Percentiles rank a stretch among this genome's conserved stretches.
These are phyloP conservation scores for Cyberlindnera saturnus DNA, from an alignment of 805 yeast species.

Conservation along the genomic window DNA sequence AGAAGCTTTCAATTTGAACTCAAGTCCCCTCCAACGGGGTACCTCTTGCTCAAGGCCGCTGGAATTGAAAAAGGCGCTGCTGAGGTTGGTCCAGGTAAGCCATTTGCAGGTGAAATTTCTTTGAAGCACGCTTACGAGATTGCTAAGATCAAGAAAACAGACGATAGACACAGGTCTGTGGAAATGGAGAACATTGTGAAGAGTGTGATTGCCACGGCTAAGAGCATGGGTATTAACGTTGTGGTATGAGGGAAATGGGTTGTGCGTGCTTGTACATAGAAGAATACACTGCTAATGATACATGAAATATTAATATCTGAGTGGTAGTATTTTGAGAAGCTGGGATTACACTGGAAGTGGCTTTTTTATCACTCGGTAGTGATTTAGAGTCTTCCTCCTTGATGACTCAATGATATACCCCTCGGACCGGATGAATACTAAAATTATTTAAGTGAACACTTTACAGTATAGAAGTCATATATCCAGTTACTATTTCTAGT, in stretches of 20 bases:
- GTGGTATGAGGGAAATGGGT: constrained; percentile 40
- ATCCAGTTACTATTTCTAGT: too few relatives aligned
- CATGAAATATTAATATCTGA: too few relatives aligned
- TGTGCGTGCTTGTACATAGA: constrained; percentile 1
- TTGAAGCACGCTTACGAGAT: constrained; percentile 91
- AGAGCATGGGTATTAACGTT: constrained; percentile 79
- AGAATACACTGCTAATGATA: too few relatives aligned
- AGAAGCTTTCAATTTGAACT: constrained; percentile 80
- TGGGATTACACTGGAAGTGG: too few relatives aligned
- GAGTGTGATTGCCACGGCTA: constrained; percentile 83
- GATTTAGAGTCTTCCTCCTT: too few relatives aligned
- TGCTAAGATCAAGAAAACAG: constrained; percentile 88
- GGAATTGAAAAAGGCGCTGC: constrained; percentile 76
- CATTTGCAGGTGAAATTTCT: constrained; percentile 57
- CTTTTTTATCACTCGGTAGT: too few relatives aligned
- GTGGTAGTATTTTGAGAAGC: too few relatives aligned
- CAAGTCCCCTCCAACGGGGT: constrained; percentile 89
- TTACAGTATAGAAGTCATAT: too few relatives aligned
- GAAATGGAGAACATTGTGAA: constrained; percentile 75
- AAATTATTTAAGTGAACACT: too few relatives aligned
- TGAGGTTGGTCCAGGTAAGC: constrained; percentile 46
- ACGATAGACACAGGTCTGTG: constrained; percentile 65
- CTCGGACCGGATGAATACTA: too few relatives aligned
- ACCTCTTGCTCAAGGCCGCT: constrained; percentile 76
- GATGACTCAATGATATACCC: too few relatives aligned